Evolutionary conservation across 2,329 filamentous ascomycete species (phyloP), one percentile per base, ranked within the genome.

Genomic region (Ophiostoma populinum): DNA sequence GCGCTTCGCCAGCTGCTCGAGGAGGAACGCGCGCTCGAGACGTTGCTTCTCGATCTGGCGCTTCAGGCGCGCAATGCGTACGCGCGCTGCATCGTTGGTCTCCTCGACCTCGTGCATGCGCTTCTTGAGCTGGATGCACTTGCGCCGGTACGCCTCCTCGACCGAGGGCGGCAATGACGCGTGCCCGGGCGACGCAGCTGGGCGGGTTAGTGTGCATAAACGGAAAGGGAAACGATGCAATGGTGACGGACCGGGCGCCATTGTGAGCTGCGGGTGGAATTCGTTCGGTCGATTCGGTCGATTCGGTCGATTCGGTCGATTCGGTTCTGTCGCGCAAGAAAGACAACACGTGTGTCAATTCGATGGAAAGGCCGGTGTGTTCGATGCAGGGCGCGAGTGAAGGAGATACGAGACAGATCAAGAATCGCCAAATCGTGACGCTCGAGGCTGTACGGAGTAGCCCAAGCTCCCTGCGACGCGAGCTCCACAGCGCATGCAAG

Each of bases 81-180:
- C 62, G 36, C 82, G 73, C 31, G 82, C 78, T 38, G 80, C 70
- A 48, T 93, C 85, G 54, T 94, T 94, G 50, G 83, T 78, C 40
- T 83, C 75, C 54, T 95, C 86, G 47, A 95, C 82, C 54, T 94
- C 86, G 53, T 76, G 80, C 43, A 90, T 81, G 41, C 90, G 80
- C 48, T 82, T 80, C 59, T 92, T 92, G 16, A 98, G 70, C 48
- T 92, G 80, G 52, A 94, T 83, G 56, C 87, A 95, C 71, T 98
- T 95, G 44, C 82, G 74, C 49, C 90, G 85, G 58, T 95, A 98
- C 34, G 87, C 86, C 53, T 87, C 79, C 57, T 98, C 87, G 43
- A 95, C 85, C 12, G 85, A 92, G 12, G 90, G 87, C 15, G 87
- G 83, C 4, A 79, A 63, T 26, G 70, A 57, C 12, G 72, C 70